Percentiles rank a stretch among this genome's conserved stretches.
Conservation (phyloP, 495 filamentous ascomycete species). For the Aspergillus campestris region DNA sequence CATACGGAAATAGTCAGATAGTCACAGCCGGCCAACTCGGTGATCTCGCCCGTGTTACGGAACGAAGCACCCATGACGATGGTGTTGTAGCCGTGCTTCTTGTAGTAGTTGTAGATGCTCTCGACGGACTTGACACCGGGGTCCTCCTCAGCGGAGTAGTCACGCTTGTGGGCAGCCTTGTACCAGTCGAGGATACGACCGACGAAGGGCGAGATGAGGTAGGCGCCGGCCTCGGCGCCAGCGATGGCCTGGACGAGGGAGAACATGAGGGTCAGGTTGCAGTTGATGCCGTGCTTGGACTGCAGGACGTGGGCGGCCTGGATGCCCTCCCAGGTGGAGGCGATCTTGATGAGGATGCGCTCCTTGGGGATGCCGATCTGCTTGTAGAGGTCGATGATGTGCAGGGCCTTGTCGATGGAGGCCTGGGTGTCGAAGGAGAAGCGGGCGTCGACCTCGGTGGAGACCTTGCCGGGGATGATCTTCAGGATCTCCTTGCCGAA, state of each 20-base stretch:
- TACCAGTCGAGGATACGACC: constrained; percentile 99
- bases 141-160: constrained; percentile 81
- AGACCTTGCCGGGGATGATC: constrained; percentile 97
- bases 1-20: constrained; percentile 95
- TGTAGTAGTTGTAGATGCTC: constrained; percentile 99
- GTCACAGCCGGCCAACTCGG: constrained; percentile 94
- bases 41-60: constrained; percentile 92
- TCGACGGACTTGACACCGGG: constrained; percentile 95
- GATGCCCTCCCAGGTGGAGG: constrained; percentile 81
- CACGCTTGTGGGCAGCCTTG: constrained; percentile 92
- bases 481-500: constrained; percentile 96
- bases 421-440: constrained; percentile 93
- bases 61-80: constrained; percentile 99
- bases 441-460: constrained; percentile 93
- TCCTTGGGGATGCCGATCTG: constrained; percentile 84
- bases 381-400: constrained; percentile 98
- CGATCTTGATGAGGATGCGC: constrained; percentile 62
- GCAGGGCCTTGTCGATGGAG: constrained; percentile 90
- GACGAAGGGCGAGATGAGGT: constrained; percentile 98
- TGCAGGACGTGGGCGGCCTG: constrained; percentile 93
- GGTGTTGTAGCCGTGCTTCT: constrained; percentile 98
- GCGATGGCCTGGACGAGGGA: constrained; percentile 91
- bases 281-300: constrained; percentile 88
- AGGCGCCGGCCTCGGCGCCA: constrained; percentile 91
- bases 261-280: constrained; percentile 99